Base-by-base conservation (phyloP, 2,329 filamentous ascomycete genomes). In the Claviceps fusiformis region DNA sequence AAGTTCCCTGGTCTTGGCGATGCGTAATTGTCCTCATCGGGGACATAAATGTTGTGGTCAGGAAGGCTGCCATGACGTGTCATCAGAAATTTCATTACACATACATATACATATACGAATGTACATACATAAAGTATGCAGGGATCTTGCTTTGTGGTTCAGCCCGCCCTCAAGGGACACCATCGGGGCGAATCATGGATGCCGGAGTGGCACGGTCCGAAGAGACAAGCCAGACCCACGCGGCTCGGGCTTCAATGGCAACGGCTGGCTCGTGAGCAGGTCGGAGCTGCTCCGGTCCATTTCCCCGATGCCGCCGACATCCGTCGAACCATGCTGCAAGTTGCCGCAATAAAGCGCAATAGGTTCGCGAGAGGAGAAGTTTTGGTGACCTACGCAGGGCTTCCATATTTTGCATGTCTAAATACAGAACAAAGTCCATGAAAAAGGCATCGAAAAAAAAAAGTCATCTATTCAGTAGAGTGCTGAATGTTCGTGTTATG, bases 281-380 rank as follows among this genome's bases (percentile, higher is more conserved):
- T 45, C 54, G 45, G 35, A 49, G 33, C 27, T 44, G 19, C 17
- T 29, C 27, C 19, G 44, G 35, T 52, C 50, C 61, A 56, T 58
- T 10, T 7, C 35, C 3, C 35, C 62, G 61, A 63, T 61, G 57
- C 62, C 61, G 58, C 63, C 63, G 62, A 63, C 60, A 63, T 51
- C 62, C 62, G 62, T 27, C 13, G 15, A 53, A 24, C 31, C 47
- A 10, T 35, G 29, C 35, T 37, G 35, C 35, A 45, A 45, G n/a
- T 13, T 24, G 35, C 35, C 35, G 8, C 35, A 37, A 37, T 44
- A 9, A 44, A 24, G 43, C 43, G n/a, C 43, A 5, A 24, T 3
- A 24, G 24, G 24, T 24, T 24, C 24, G 3, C 24, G 1, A 24
- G 24, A 2, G 24, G 24, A 24, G 24, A 24, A 24, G 11, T 39